A percentile compares a stretch with the other conserved stretches of the same genome.
Evolutionary conservation across 2,329 filamentous ascomycete genomes (phyloP).

Genomic region (Helicocarpus griseus): DNA sequence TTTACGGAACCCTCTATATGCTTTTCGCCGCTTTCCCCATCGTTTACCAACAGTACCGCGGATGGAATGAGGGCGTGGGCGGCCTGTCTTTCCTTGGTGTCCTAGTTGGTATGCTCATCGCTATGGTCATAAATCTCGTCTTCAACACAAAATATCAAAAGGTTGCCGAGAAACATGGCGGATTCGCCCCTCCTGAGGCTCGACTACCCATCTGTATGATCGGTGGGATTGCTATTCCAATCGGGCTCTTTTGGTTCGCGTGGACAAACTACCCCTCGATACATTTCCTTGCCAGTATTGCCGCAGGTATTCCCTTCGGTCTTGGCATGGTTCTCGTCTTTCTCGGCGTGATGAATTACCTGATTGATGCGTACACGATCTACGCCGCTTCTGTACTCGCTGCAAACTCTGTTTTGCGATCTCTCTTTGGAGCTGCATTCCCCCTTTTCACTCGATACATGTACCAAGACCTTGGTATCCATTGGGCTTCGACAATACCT

Average conservation of each 20-base stretch:
- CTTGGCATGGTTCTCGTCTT: conserved; percentile 53
- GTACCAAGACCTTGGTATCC: conserved; percentile 51
- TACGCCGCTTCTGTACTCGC: conserved; percentile 68
- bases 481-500: conserved; percentile 66
- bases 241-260: conserved; percentile 59
- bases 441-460: conserved; percentile 57
- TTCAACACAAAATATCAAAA: conserved; percentile 48
- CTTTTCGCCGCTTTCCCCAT: conserved; percentile 55
- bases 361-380: conserved; percentile 62
- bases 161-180: conserved; percentile 37
- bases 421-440: conserved; percentile 67
- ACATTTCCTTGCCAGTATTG: conserved; percentile 46
- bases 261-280: conserved; percentile 52
- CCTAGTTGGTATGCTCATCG: conserved; percentile 54
- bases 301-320: conserved; percentile 44
- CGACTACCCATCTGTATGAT: conserved; percentile 54
- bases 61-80: conserved; percentile 50
- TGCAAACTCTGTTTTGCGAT: conserved; percentile 70
- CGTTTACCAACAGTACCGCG: conserved; percentile 52
- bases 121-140: conserved; percentile 41
- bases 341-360: conserved; percentile 55
- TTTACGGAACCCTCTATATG: conserved; percentile 41
- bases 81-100: conserved; percentile 61
- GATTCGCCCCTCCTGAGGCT: conserved; percentile 56
- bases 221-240: conserved; percentile 52